These are phyloP conservation scores for Saccharomyces mikatae DNA, from an alignment of 805 yeast genomes.

Conservation along the genomic window DNA sequence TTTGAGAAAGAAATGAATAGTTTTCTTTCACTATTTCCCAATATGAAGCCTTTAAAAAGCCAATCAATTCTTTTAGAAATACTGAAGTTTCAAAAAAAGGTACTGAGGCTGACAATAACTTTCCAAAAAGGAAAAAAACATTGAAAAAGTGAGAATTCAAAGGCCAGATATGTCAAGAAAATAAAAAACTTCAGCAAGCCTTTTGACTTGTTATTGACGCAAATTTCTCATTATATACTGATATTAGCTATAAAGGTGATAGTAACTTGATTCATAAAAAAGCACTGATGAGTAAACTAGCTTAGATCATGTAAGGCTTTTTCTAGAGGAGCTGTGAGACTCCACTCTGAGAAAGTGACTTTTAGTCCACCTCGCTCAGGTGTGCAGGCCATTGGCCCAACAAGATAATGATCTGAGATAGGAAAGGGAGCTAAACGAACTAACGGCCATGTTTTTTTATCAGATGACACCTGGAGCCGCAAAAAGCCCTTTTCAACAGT, in stretches of 20 bases:
- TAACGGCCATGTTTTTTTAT: conserved; percentile 2
- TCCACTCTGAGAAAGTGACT: conserved; percentile 4
- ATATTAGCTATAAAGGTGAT: too few species aligned
- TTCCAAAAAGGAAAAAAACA: too few species aligned
- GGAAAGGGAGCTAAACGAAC: conserved; percentile 3
- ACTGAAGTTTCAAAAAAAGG: too few species aligned
- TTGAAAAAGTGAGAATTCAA: too few species aligned
- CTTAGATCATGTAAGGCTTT: neutral
- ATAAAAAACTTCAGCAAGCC: neutral
- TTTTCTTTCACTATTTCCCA: too few species aligned
- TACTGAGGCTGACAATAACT: too few species aligned
- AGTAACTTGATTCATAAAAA: neutral
- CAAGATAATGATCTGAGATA: conserved; percentile 1
- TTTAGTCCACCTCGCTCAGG: conserved; percentile 3
- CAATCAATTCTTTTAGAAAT: too few species aligned
- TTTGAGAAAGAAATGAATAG: too few species aligned
- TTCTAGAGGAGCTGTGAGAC: neutral
- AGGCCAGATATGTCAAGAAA: too few species aligned
- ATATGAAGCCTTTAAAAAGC: too few species aligned
- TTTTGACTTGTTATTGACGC: neutral
- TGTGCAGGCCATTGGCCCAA: conserved; percentile 5
- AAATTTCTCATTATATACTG: neutral
- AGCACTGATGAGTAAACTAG: neutral
- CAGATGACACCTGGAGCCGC: conserved; percentile 2
- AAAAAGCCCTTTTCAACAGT: conserved; percentile 2